Evolutionary conservation across 2,329 filamentous ascomycete species (phyloP).

Genomic region (Paraphaeosphaeria minitans): DNA sequence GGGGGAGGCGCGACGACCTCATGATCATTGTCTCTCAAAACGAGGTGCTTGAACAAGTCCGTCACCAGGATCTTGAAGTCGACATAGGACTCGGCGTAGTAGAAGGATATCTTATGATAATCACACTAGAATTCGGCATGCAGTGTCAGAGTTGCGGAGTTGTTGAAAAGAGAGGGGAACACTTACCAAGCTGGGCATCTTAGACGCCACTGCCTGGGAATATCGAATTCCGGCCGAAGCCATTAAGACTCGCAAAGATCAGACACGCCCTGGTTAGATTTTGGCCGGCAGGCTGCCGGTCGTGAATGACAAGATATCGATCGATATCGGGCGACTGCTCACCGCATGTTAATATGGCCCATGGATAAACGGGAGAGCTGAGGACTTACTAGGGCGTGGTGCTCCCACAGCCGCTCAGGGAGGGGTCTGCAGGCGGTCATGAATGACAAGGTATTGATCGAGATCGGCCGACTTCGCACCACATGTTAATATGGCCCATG

Average conservation of each 20-base stretch:
- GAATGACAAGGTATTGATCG: background rate
- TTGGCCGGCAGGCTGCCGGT: background rate
- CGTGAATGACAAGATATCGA: too few relatives aligned
- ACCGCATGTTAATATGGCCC: too few relatives aligned
- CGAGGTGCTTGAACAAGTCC: constrained; percentile 87
- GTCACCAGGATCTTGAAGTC: constrained; percentile 98
- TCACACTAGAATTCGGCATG: background rate
- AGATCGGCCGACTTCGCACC: background rate
- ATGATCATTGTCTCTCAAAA: background rate
- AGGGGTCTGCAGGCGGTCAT: too few relatives aligned
- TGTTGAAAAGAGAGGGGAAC: background rate
- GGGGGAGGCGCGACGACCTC: background rate
- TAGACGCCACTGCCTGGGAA: background rate
- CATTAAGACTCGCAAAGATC: background rate
- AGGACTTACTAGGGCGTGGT: too few relatives aligned
- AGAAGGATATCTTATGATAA: background rate
- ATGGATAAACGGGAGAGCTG: too few relatives aligned
- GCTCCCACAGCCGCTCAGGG: too few relatives aligned
- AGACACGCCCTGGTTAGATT: background rate
- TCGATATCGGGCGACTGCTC: background rate
- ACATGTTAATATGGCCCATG: too few relatives aligned
- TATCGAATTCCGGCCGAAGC: background rate
- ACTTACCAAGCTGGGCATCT: background rate
- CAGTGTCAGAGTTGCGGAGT: background rate
- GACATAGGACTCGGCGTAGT: constrained; percentile 97